A percentile compares a stretch with the other conserved stretches of the same genome.
These are phyloP conservation scores for Wickerhamiella sergipiensis DNA, from an alignment of 805 yeast genomes.

Conservation along the genomic window DNA sequence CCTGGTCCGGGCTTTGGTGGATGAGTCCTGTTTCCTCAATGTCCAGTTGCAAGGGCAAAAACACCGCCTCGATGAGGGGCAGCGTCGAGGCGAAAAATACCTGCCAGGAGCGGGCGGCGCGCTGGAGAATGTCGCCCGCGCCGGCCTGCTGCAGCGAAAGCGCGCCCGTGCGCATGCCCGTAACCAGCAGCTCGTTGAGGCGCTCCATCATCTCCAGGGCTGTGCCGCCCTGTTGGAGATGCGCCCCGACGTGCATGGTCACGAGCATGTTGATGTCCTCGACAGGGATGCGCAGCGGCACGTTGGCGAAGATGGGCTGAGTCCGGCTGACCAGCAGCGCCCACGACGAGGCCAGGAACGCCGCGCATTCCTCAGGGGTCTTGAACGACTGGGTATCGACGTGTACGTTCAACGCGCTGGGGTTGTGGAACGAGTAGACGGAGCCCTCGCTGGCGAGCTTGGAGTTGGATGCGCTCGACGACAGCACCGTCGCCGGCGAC, in stretches of 20 bases:
- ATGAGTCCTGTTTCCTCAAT: constrained; percentile 33
- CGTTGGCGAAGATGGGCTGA: constrained; percentile 37
- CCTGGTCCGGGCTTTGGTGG: constrained; percentile 23
- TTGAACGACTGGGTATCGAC: constrained; percentile 14
- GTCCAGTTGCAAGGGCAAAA: constrained; percentile 45
- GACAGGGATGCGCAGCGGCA: constrained; percentile 35
- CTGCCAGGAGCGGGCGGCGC: constrained; percentile 38
- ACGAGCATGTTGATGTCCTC: constrained; percentile 44
- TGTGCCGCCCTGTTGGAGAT: constrained; percentile 27
- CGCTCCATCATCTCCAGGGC: constrained; percentile 31
- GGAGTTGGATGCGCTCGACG: constrained; percentile 32
- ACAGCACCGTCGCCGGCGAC: constrained; percentile 27
- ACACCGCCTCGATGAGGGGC: constrained; percentile 46
- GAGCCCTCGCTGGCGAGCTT: constrained; percentile 29
- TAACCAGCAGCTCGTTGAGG: constrained; percentile 31
- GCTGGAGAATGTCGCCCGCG: constrained; percentile 12
- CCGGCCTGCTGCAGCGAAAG: constrained; percentile 15
- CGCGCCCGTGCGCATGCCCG: constrained; percentile 26
- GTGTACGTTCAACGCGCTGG: constrained; percentile 20
- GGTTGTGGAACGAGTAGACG: constrained; percentile 27
- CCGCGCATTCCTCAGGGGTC: constrained; percentile 24
- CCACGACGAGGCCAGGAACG: constrained; percentile 38
- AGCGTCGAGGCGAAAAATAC: constrained; percentile 40
- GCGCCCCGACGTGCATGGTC: constrained; percentile 27
- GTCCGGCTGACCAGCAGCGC: constrained; percentile 30